Conservation (phyloP, 2,329 filamentous ascomycete species). For the Fusarium abutilonis region DNA sequence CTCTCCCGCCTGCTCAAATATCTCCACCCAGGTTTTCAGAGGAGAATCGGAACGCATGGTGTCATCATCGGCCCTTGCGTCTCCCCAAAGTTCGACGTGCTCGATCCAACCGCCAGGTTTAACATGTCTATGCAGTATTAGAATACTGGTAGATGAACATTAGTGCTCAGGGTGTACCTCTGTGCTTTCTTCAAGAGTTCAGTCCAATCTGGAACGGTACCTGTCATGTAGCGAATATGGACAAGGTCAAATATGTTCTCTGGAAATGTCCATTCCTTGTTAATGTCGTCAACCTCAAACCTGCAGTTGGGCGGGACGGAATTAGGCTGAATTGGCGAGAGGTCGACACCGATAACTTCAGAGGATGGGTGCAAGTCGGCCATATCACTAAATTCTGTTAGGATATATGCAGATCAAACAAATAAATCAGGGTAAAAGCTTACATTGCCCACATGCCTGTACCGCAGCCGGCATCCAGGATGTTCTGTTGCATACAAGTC, state of each 20-base stretch:
- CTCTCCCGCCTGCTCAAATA: conserved; percentile 20
- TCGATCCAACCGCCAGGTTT: conserved; percentile 30
- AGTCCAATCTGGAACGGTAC: conserved; percentile 22
- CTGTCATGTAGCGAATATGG: conserved; percentile 25
- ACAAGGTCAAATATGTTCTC: conserved; percentile 27
- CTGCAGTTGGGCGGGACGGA: conserved; percentile 20
- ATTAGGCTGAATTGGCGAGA: conserved; percentile 25
- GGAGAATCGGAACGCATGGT: conserved; percentile 23
- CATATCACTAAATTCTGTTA: conserved; percentile 9
- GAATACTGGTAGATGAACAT: background rate
- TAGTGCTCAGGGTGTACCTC: background rate
- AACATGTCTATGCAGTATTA: background rate
- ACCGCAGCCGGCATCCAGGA: conserved; percentile 22
- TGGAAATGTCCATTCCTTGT: conserved; percentile 21
- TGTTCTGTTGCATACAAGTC: background rate
- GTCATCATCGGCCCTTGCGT: conserved; percentile 18
- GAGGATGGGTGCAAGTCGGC: conserved; percentile 25
- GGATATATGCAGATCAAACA: background rate
- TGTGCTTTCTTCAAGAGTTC: conserved; percentile 15
- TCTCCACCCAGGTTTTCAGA: conserved; percentile 19
- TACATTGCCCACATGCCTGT: conserved; percentile 33
- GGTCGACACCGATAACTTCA: conserved; percentile 20
- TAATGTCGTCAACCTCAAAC: conserved; percentile 31
- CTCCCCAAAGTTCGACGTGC: conserved; percentile 27
- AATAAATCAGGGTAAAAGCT: background rate